These are phyloP conservation scores for Marchantia polymorpha DNA, from an alignment of 225 moss, liverwort and hornwort species.

Conservation along the genomic window DNA sequence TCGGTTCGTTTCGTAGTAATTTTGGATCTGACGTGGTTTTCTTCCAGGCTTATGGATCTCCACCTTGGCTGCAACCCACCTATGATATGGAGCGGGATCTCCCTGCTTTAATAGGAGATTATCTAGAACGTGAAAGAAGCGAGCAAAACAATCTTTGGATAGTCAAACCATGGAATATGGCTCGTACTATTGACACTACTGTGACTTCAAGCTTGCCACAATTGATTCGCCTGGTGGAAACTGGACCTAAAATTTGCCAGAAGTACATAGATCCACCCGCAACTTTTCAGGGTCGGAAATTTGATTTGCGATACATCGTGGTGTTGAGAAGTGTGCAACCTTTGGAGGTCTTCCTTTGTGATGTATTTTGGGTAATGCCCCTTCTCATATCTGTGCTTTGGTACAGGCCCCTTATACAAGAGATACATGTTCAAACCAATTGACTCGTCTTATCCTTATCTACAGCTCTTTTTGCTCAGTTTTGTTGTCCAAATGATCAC, in stretches of 20 bases:
- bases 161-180: conserved; percentile 99
- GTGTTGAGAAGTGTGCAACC: conserved; percentile 81
- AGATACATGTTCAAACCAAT: too few species aligned
- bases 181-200: conserved; percentile 91
- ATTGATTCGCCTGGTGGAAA: conserved; percentile 88
- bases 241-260: conserved; percentile 92
- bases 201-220: conserved; percentile 74
- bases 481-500: too few species aligned
- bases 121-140: conserved; percentile 55
- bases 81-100: conserved; percentile 87
- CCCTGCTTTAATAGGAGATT: conserved; percentile 72
- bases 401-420: too few species aligned
- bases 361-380: conserved; percentile 78
- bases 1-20: too few species aligned
- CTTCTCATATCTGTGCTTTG: not conserved
- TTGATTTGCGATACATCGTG: conserved; percentile 90
- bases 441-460: too few species aligned
- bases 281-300: conserved; percentile 79
- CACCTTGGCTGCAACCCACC: conserved; percentile 78
- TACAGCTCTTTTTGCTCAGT: too few species aligned
- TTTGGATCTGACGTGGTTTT: not conserved
- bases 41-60: conserved; percentile 69
- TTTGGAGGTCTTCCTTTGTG: conserved; percentile 71
- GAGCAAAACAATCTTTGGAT: conserved; percentile 85
- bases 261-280: conserved; percentile 91